Conservation (phyloP, 768 basidiomycete species). For the Lactifluus volemus region DNA sequence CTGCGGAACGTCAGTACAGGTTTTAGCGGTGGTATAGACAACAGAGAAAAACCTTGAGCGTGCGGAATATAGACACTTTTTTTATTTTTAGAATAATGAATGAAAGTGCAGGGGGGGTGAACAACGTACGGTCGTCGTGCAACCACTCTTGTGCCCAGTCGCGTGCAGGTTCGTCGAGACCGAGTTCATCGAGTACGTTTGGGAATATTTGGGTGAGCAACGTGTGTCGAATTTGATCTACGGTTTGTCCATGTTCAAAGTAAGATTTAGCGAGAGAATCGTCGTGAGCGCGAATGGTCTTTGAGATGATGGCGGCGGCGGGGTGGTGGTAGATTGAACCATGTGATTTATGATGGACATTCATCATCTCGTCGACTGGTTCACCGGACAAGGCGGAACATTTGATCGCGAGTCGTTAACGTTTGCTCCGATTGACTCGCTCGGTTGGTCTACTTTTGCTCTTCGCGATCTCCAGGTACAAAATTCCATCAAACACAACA, state of each 20-base stretch:
- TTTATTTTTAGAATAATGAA: not conserved
- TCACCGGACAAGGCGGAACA: conserved; percentile 39
- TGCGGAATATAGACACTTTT: conserved; percentile 27
- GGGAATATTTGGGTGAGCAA: conserved; percentile 52
- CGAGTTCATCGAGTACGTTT: conserved; percentile 49
- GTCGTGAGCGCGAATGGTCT: conserved; percentile 26
- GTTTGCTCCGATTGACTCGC: conserved; percentile 34
- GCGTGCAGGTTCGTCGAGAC: conserved; percentile 37
- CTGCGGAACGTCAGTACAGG: conserved; percentile 28
- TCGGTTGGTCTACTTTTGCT: conserved; percentile 68
- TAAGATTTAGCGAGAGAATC: conserved; percentile 44
- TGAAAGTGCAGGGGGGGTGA: not conserved
- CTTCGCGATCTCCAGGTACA: conserved; percentile 57
- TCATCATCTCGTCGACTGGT: conserved; percentile 40
- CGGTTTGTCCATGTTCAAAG: conserved; percentile 36
- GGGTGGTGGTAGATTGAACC: not conserved
- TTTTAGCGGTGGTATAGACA: no score
- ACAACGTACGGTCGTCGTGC: conserved; percentile 49
- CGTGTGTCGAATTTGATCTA: conserved; percentile 40
- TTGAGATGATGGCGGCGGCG: not conserved
- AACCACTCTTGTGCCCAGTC: conserved; percentile 56
- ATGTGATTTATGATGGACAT: not conserved
- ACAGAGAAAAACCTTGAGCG: conserved; percentile 39
- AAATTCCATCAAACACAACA: not conserved
- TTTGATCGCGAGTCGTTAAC: conserved; percentile 31